Percentiles rank a stretch among this genome's conserved stretches.
phyloP scores from a whole-genome alignment of 805 yeast genomes.

The Wickerhamiella brachini region DNA sequence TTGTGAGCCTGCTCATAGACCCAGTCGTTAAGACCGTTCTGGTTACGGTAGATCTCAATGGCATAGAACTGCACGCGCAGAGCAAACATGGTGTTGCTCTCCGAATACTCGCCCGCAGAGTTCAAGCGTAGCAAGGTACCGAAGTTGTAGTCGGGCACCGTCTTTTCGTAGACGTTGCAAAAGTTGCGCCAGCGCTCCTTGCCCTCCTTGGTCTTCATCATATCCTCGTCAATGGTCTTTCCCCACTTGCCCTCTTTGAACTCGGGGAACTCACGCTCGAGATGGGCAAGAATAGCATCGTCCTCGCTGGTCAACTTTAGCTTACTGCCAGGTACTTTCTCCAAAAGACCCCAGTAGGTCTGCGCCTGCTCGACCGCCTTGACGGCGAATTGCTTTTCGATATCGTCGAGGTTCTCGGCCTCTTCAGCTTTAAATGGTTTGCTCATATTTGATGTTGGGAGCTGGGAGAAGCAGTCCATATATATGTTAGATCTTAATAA shows the following conservation, averaged over 20 bases:
- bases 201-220: constrained; percentile 64
- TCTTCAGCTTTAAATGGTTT: constrained; percentile 62
- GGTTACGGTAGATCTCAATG: constrained; percentile 86
- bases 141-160: constrained; percentile 80
- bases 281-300: constrained; percentile 28
- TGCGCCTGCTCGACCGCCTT: constrained; percentile 90
- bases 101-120: constrained; percentile 58
- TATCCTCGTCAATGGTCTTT: constrained; percentile 53
- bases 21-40: constrained; percentile 88
- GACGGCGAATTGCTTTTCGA: constrained; percentile 95
- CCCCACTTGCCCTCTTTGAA: constrained; percentile 43
- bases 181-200: constrained; percentile 86
- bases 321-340: constrained; percentile 55
- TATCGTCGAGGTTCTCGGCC: constrained; percentile 90
- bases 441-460: background rate
- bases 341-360: constrained; percentile 75
- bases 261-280: constrained; percentile 74
- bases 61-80: constrained; percentile 93
- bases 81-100: constrained; percentile 72
- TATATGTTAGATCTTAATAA: background rate
- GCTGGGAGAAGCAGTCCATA: background rate
- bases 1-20: constrained; percentile 25
- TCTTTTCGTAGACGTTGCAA: constrained; percentile 67
- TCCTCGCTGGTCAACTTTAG: constrained; percentile 37
- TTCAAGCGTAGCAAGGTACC: constrained; percentile 84